Evolutionary conservation across 129 eudicot genomes (phyloP).

Genomic region (Apium graveolens): DNA sequence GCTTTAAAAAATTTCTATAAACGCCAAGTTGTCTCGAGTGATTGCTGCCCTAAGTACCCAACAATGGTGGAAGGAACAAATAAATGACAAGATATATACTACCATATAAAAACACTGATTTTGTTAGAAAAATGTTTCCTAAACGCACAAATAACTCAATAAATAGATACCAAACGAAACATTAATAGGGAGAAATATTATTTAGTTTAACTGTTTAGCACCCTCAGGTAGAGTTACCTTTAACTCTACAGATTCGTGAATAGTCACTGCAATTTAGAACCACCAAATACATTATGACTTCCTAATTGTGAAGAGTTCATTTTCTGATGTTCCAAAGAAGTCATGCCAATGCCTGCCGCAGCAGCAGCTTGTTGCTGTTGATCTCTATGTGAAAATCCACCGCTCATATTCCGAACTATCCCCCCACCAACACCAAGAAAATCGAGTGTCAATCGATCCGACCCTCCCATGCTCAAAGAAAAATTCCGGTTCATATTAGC

Average conservation of each 20-base stretch:
- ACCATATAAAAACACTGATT: background rate
- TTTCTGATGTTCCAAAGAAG: slow-evolving; percentile 28
- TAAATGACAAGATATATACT: too few relatives aligned
- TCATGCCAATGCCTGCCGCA: slow-evolving; percentile 2
- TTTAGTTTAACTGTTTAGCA: background rate
- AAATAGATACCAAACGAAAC: background rate
- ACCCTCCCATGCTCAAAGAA: slow-evolving; percentile 30
- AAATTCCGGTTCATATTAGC: slow-evolving; percentile 26
- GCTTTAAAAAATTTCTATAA: too few relatives aligned
- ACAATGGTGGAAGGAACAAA: too few relatives aligned
- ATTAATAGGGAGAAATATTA: background rate
- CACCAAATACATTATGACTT: slow-evolving; percentile 29
- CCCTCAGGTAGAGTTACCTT: background rate
- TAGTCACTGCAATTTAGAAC: slow-evolving; percentile 29
- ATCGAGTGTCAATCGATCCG: slow-evolving; percentile 53
- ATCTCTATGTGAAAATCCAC: slow-evolving; percentile 30
- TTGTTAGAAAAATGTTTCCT: background rate
- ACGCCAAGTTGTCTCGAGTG: too few relatives aligned
- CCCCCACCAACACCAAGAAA: slow-evolving; percentile 64
- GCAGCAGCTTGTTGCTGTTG: slow-evolving; percentile 25
- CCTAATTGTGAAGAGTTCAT: slow-evolving; percentile 22
- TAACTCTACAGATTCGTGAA: background rate
- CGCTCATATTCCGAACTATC: slow-evolving; percentile 28
- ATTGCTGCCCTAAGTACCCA: too few relatives aligned
- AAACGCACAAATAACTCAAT: background rate